Evolutionary conservation across 208 protist genomes (phyloP).

Genomic region (Trypanosoma avium): DNA sequence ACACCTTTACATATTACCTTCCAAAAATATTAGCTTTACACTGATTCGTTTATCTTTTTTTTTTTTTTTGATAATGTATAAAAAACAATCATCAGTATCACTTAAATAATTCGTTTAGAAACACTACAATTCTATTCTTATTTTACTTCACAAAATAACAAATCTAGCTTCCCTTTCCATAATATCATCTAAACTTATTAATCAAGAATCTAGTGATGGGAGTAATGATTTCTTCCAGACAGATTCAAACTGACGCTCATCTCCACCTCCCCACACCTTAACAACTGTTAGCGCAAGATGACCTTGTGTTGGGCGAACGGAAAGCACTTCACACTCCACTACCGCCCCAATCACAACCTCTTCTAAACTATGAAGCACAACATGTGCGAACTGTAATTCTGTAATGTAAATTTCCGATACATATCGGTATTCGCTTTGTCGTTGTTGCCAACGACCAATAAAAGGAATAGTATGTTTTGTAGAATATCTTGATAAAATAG

Average conservation of each 20-base stretch:
- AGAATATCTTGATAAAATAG: not conserved
- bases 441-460: conserved; percentile 28
- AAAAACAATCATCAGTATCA: no score
- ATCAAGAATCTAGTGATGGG: conserved; percentile 62
- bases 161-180: not conserved
- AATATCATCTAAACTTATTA: not conserved
- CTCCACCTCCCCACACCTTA: conserved; percentile 43
- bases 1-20: no score
- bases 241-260: conserved; percentile 63
- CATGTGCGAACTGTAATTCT: conserved; percentile 76
- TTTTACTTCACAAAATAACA: no score
- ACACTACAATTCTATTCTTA: no score
- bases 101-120: no score
- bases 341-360: conserved; percentile 73
- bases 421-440: conserved; percentile 32
- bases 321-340: conserved; percentile 61
- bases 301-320: conserved; percentile 66
- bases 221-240: conserved; percentile 64
- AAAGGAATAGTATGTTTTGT: conserved; percentile 11
- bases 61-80: no score
- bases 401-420: conserved; percentile 85
- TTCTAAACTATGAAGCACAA: conserved; percentile 51
- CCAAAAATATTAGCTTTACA: no score
- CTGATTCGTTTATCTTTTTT: no score
- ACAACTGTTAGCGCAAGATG: conserved; percentile 59